Percentiles rank a stretch among this genome's conserved stretches.
Conservation (phyloP, 352 stramenopile genomes). For the Pythium sp. region DNA sequence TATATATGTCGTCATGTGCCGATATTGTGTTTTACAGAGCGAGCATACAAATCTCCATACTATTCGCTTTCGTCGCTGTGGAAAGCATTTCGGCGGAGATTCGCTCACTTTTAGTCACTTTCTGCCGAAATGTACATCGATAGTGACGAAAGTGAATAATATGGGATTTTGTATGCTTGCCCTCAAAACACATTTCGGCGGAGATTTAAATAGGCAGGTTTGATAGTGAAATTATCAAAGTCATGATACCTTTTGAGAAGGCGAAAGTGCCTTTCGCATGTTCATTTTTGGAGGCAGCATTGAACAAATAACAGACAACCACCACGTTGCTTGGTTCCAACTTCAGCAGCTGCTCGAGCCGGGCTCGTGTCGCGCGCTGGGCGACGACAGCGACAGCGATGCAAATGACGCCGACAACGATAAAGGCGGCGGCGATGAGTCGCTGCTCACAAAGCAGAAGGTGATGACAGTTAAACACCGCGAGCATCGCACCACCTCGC, state of each 20-base stretch:
- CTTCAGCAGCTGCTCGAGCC: constrained; percentile 53
- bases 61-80: no score
- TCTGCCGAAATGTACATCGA: no score
- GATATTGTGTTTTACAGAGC: no score
- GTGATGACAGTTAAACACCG: constrained; percentile 33
- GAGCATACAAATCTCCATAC: no score
- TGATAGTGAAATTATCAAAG: background rate
- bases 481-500: constrained; percentile 17
- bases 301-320: no score
- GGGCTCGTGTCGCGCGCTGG: constrained; percentile 14
- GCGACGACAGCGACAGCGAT: constrained; percentile 33
- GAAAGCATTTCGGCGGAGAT: no score
- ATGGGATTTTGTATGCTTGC: background rate
- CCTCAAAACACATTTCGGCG: no score
- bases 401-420: constrained; percentile 16
- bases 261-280: background rate
- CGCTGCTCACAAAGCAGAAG: constrained; percentile 53
- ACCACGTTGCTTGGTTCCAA: no score
- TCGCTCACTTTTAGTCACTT: no score
- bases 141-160: background rate
- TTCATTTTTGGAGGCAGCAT: no score
- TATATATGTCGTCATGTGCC: no score
- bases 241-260: background rate
- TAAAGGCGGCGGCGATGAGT: constrained; percentile 9
- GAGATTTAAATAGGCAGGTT: background rate